Evolutionary conservation across 176 grass and related monocot genomes (phyloP), one percentile per base, ranked within the genome.

Genomic region (Phoenix roebelenii): DNA sequence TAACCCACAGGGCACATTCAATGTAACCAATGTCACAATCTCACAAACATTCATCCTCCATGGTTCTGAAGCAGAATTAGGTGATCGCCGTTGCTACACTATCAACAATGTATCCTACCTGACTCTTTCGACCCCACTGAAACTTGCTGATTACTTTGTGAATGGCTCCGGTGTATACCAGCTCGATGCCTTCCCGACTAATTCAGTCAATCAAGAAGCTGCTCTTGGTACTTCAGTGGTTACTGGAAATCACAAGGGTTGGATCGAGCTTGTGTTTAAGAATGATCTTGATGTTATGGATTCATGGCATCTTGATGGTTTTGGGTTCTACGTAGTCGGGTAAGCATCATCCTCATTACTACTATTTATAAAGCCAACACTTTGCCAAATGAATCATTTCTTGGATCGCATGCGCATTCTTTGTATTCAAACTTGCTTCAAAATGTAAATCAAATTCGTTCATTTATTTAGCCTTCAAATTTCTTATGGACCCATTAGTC

Each of bases 281-380:
- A 60, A 60, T 60, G 58, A 28, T 9, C 14, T 59, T 17, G 57
- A 59, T 59, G 12, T 30, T 28, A 59, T 59, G 57, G 57, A 59
- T 17, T 30, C 57, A 15, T 59, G 57, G 57, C 57, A 59, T 59
- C 57, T 59, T 59, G 57, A 59, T 59, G 57, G 57, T 29, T 59
- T 59, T 16, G 23, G 57, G 23, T 59, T 59, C 57, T 59, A 59
- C 18, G 57, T 59, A 16, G 57, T 59, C 6, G 57, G 57, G 57
- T 59, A 59, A 59, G 25, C 22, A 18, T 59, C 57, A 3, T 30
- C 12, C 16, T 59, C 57, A 56, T 56, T 1, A 23, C 18, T 22
- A 20, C 52, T 10, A 55, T 55, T 55, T 55, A 18, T 20, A 55
- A 30, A 44, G 35, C 9, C 14, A 44, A 12, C 35, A 44, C 35